Base-by-base conservation (phyloP, 73 alveolate species). In the Tetrahymena elliotti region DNA sequence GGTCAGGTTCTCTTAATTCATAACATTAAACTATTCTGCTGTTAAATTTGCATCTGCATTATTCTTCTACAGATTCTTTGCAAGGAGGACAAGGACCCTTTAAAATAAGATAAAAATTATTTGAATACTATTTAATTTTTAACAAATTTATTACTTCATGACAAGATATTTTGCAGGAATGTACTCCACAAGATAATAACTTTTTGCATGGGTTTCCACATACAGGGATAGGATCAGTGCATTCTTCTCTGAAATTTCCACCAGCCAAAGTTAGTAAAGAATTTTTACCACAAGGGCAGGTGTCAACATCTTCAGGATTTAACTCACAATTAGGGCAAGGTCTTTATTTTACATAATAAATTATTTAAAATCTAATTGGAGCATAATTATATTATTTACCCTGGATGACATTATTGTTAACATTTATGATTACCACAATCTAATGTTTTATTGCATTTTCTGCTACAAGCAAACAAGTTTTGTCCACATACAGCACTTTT, bases 371-470 rank as follows among this genome's bases (percentile, higher is more conserved):
- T 10, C 54, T 40, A 10, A 15, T n/a, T n/a, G n/a, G n/a, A n/a
- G n/a, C n/a, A n/a, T n/a, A n/a, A n/a, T n/a, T n/a, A n/a, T n/a
- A n/a, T n/a, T n/a, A n/a, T n/a, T n/a, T 68, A 68, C 88, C 99
- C 99, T 20, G 97, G 97, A 97, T 98, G 99, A 84, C 99, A 98
- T 41, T 96, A 94, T 33, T 98, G 98, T 93, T 96, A 93, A 95
- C 99, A 98, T 27, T 93, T 20, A 95, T 98, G 99, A 83, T 97
- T 96, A 16, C 99, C 99, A 94, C 99, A 98, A 94, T 96, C 98
- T 93, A 98, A 95, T 41, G 93, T 84, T 93, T 96, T 98, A 83
- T 98, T 98, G 95, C 99, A 98, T 13, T 95, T 94, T 93, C 96
- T 97, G 88, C 97, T 97, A 95, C 99, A 98, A 34, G 98, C 96